Evolutionary conservation across 306 rosid genomes (phyloP), one percentile per base, ranked within the genome.

Genomic region (Cyclanthera cordifolia): DNA sequence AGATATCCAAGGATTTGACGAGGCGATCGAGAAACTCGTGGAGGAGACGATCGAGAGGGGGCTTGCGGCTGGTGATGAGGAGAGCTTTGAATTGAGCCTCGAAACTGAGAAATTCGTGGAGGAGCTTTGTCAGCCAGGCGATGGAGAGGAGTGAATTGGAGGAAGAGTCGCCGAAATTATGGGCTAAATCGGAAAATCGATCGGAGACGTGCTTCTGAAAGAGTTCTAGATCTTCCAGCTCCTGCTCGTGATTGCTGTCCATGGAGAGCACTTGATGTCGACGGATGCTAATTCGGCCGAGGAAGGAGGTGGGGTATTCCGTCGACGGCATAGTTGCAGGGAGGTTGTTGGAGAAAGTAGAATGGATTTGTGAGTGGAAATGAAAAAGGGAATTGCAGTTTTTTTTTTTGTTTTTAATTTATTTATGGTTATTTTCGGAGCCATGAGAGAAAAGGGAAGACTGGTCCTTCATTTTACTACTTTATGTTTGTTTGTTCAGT

Each of bases 11-110:
- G 1, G 95, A 78, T 13, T 94, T 94, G 1, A 94, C 87, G 8
- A 74, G 71, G 14, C 99, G 95, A 9, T 94, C 97, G 4, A 86
- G 88, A 19, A 86, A 67, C 21, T 94, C 99, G 0, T 91, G 97
- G 23, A 94, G 53, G 57, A 90, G 84, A 8, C 78, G 88, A 50
- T 94, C 99, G 3, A 94, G 87, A 0, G 99, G 97, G 3, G 99
- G 86, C 63, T 86, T 88, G 5, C 87, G 95, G 3, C 85, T 91
- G 84, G 82, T 81, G 8, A 94, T 21, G 34, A 94, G 60, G 0
- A 94, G 81, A 9, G 96, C 96, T 55, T 94, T 94, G 86, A 90
- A 94, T 72, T 94, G 91, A 0, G 96, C 90, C 68, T 94, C 99
- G 73, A 95, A 88, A 54, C 99, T 90, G 27, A 94, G 90, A 49